These are phyloP conservation scores for Metarhizium robertsii DNA, from an alignment of 2,329 filamentous ascomycete species.

Conservation along the genomic window DNA sequence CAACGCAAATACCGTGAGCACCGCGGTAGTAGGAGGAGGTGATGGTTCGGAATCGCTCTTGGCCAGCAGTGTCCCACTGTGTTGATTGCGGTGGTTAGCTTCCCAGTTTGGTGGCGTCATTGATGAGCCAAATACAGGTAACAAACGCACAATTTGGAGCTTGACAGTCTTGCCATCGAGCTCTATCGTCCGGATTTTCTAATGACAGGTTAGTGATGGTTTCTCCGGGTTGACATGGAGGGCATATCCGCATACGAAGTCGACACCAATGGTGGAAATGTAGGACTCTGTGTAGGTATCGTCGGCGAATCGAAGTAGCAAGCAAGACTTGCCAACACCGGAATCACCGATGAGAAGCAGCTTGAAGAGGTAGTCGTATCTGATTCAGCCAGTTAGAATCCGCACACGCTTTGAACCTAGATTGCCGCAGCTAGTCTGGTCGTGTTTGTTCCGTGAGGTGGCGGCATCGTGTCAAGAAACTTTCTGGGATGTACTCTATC, in stretches of 20 bases:
- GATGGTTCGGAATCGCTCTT: conserved; percentile 99
- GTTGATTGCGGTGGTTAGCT: not conserved
- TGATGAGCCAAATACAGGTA: not conserved
- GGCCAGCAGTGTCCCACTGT: conserved; percentile 97
- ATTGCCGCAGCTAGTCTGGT: not conserved
- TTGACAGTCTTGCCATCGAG: conserved; percentile 99
- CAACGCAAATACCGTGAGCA: conserved; percentile 97
- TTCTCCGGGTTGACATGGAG: not conserved
- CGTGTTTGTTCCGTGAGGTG: not conserved
- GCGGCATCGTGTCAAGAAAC: no score
- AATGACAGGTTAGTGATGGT: conserved; percentile 9
- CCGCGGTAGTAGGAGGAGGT: conserved; percentile 99
- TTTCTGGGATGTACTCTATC: conserved; percentile 1
- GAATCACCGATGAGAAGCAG: conserved; percentile 99
- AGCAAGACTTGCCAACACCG: conserved; percentile 98
- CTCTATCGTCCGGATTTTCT: conserved; percentile 99
- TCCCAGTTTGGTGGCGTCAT: not conserved
- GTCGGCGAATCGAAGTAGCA: conserved; percentile 95
- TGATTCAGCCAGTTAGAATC: conserved; percentile 30
- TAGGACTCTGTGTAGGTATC: conserved; percentile 99
- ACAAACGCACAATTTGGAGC: conserved; percentile 80
- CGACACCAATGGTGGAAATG: conserved; percentile 98
- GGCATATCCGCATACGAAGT: conserved; percentile 64
- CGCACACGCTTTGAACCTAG: not conserved
- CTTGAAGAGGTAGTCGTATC: conserved; percentile 99